phyloP scores from a whole-genome alignment of 2,329 filamentous ascomycete species.

The Elsinoe arachidis region DNA sequence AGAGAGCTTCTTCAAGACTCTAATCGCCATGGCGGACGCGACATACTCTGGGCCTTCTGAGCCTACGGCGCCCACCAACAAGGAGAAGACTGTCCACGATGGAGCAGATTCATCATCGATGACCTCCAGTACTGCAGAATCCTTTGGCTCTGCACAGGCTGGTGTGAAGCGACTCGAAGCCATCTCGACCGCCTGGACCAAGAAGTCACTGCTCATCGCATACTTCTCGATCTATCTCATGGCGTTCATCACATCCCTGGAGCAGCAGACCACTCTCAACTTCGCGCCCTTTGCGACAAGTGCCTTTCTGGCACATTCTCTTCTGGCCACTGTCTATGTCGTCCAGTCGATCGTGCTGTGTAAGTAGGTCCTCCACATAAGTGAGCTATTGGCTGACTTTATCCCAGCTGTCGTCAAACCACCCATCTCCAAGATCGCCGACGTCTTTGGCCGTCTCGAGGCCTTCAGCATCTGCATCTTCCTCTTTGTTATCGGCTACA shows the following conservation, averaged over 20 bases:
- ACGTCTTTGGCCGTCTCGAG: constrained; percentile 54
- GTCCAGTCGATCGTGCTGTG: constrained; percentile 57
- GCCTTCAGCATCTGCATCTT: constrained; percentile 47
- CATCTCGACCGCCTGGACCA: constrained; percentile 43
- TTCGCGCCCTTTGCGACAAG: constrained; percentile 59
- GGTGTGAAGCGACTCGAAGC: constrained; percentile 43
- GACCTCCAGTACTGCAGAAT: neutral
- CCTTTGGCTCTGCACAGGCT: constrained; percentile 30
- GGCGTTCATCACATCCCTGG: constrained; percentile 58
- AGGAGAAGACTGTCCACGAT: neutral
- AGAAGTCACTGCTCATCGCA: constrained; percentile 36
- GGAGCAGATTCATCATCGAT: neutral
- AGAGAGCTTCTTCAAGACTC: neutral
- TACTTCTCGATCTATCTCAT: constrained; percentile 44
- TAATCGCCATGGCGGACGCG: constrained; percentile 15
- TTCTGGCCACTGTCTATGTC: constrained; percentile 56
- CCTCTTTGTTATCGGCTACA: constrained; percentile 49
- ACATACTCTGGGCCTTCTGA: neutral
- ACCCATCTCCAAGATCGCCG: constrained; percentile 53
- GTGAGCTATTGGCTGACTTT: constrained; percentile 6
- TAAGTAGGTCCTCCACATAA: constrained; percentile 23
- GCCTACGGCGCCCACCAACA: neutral
- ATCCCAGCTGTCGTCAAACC: constrained; percentile 48
- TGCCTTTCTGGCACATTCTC: constrained; percentile 54
- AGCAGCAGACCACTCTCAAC: constrained; percentile 54